Conservation (phyloP, 192 early-diverging fungal genomes). For the Coemansia brasiliensis region DNA sequence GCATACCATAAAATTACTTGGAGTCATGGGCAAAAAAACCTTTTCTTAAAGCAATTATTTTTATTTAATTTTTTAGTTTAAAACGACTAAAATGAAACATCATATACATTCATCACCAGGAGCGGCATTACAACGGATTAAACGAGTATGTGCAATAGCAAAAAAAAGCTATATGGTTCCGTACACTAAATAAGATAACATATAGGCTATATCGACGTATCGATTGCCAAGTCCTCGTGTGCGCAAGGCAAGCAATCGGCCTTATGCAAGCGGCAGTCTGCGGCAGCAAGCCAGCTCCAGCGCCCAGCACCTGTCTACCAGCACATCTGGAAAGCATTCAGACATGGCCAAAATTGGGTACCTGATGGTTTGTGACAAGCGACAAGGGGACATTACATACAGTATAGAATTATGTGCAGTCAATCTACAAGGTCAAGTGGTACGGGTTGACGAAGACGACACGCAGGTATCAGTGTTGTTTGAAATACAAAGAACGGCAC, state of each 20-base stretch:
- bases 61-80: slow-evolving; percentile 8
- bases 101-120: not conserved
- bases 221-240: not conserved
- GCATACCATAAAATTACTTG: no score
- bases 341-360: slow-evolving; percentile 23
- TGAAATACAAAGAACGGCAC: not conserved
- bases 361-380: slow-evolving; percentile 30
- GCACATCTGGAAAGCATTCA: not conserved
- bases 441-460: not conserved
- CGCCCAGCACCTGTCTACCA: not conserved
- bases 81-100: not conserved
- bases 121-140: not conserved
- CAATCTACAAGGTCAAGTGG: slow-evolving; percentile 14
- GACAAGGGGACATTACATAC: slow-evolving; percentile 14
- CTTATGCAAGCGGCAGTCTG: not conserved
- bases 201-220: slow-evolving; percentile 2
- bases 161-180: not conserved
- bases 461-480: not conserved
- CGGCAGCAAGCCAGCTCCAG: not conserved
- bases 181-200: not conserved
- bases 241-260: not conserved
- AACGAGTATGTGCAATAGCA: slow-evolving; percentile 1
- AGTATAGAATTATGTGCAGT: slow-evolving; percentile 20
- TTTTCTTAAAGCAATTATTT: no score
- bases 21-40: no score